A percentile compares a stretch with the other conserved stretches of the same genome.
These are phyloP conservation scores for Chlorella sp. DNA, from an alignment of 139 green algal genomes.

Conservation along the genomic window DNA sequence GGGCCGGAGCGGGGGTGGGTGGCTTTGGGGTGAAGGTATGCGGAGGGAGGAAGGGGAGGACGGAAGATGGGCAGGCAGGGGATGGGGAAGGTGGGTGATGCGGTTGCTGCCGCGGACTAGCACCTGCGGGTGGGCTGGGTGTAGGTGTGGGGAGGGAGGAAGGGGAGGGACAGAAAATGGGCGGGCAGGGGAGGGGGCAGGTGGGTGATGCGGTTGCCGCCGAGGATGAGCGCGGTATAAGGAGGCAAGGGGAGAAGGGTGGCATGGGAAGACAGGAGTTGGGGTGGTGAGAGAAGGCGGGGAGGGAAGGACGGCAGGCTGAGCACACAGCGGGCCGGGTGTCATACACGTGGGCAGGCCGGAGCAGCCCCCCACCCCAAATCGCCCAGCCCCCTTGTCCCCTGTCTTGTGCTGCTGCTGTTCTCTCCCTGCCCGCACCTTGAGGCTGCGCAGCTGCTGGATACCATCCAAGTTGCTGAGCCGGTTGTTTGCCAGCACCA, in stretches of 20 bases:
- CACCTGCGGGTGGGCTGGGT: too few species aligned
- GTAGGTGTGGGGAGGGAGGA: neutral
- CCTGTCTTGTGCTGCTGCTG: too few species aligned
- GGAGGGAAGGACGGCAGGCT: neutral
- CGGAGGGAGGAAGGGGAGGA: neutral
- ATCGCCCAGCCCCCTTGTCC: too few species aligned
- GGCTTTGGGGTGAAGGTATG: neutral
- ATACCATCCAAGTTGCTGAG: neutral
- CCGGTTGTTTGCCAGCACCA: slow-evolving; percentile 49
- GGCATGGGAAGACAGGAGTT: neutral
- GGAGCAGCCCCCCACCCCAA: neutral
- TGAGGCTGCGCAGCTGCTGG: slow-evolving; percentile 23
- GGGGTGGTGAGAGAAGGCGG: neutral
- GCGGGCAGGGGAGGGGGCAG: too few species aligned
- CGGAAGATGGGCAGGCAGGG: neutral
- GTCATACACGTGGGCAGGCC: neutral
- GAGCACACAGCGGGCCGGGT: neutral
- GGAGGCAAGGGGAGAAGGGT: neutral
- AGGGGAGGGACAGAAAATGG: neutral
- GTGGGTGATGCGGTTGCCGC: too few species aligned
- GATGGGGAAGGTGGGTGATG: too few species aligned
- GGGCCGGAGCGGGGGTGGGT: neutral
- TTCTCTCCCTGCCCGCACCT: neutral
- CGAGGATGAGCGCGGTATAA: too few species aligned
- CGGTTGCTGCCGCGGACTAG: too few species aligned